These are phyloP conservation scores for Zangia roseola DNA, from an alignment of 768 basidiomycete species.

Conservation along the genomic window DNA sequence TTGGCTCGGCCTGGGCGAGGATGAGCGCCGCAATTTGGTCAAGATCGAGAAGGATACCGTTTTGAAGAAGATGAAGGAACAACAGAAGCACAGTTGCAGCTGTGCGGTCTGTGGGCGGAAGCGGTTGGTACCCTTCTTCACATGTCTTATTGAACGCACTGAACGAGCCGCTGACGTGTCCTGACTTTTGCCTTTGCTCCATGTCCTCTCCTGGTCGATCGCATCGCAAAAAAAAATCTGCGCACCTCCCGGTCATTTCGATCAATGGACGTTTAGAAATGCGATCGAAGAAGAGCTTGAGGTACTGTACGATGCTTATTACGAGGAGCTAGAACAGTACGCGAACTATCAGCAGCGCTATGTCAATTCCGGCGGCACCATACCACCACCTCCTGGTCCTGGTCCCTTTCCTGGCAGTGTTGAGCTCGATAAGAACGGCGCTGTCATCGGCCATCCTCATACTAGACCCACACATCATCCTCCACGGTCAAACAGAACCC, in stretches of 20 bases:
- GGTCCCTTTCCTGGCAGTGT: conserved; percentile 98
- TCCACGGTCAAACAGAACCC: conserved; percentile 35
- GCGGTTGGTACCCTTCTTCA: conserved; percentile 61
- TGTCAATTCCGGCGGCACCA: conserved; percentile 83
- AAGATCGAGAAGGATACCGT: conserved; percentile 99
- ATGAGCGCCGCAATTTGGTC: conserved; percentile 88
- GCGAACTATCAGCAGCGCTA: conserved; percentile 97
- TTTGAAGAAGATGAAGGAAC: conserved; percentile 98
- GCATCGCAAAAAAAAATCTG: conserved; percentile 17
- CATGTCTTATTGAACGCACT: conserved; percentile 17
- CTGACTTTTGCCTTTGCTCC: conserved; percentile 24
- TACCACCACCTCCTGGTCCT: conserved; percentile 91
- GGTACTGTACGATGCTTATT: conserved; percentile 99
- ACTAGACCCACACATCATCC: conserved; percentile 37
- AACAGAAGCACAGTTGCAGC: conserved; percentile 93
- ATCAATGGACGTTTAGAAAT: conserved; percentile 51
- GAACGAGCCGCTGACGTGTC: conserved; percentile 21
- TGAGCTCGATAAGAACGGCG: conserved; percentile 91
- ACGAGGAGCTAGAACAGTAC: conserved; percentile 99
- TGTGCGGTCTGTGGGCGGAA: conserved; percentile 97
- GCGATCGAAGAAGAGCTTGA: conserved; percentile 99
- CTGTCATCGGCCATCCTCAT: conserved; percentile 46
- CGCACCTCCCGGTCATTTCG: conserved; percentile 11
- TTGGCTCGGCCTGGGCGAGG: conserved; percentile 92
- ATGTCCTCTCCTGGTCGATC: conserved; percentile 16